A percentile compares a stretch with the other conserved stretches of the same genome.
Evolutionary conservation across 345 rosid species (phyloP).

Genomic region (Bruguiera parviflora): DNA sequence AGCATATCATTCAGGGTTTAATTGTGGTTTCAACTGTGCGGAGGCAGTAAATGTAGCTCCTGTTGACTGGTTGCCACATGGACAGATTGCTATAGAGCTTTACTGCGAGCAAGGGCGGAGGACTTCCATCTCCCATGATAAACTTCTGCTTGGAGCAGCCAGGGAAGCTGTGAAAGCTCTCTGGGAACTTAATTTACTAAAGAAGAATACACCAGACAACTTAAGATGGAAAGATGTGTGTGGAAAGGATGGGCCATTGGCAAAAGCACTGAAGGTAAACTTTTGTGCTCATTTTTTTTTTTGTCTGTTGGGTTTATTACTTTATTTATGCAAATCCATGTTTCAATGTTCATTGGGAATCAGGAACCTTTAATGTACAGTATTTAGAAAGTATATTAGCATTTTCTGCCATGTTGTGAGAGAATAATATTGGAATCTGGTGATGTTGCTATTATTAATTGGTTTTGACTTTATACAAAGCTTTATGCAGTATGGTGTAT

Average conservation of each 20-base stretch:
- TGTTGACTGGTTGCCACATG: conserved; percentile 98
- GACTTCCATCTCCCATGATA: conserved; percentile 97
- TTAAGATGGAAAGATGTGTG: conserved; percentile 81
- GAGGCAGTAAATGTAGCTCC: conserved; percentile 99
- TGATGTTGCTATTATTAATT: not conserved
- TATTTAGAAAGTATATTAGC: too few species aligned
- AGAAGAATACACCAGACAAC: conserved; percentile 66
- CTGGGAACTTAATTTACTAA: conserved; percentile 90
- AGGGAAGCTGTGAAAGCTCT: conserved; percentile 97
- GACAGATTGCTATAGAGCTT: conserved; percentile 85
- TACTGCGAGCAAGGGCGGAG: conserved; percentile 85
- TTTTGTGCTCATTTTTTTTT: conserved; percentile 16
- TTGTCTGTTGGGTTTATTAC: conserved; percentile 2
- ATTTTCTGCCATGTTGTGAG: too few species aligned
- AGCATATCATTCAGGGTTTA: conserved; percentile 98
- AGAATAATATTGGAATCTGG: not conserved
- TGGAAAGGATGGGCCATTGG: conserved; percentile 80
- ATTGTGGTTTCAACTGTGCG: conserved; percentile 93
- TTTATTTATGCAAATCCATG: conserved; percentile 2
- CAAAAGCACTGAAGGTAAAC: conserved; percentile 80
- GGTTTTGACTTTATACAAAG: not conserved
- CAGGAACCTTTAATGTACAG: not conserved
- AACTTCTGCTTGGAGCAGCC: conserved; percentile 95
- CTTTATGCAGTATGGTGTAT: not conserved
- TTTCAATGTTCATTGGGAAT: not conserved